These are phyloP conservation scores for Penicillium robsamsonii DNA, from an alignment of 495 filamentous ascomycete genomes.

Conservation along the genomic window DNA sequence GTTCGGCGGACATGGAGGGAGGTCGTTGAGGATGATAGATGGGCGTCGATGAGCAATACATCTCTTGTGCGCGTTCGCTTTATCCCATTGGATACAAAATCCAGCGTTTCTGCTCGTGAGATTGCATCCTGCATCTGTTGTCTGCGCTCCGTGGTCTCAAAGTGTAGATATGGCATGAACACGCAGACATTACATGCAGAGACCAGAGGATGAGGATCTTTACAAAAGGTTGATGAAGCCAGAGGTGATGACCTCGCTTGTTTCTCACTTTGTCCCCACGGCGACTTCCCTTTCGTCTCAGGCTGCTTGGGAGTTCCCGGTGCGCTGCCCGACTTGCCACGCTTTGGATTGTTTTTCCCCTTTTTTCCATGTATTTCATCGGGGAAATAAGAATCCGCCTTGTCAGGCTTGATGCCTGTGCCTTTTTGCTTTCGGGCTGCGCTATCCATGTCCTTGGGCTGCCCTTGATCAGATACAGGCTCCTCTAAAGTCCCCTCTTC, in stretches of 20 bases:
- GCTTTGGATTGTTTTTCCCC: slow-evolving; percentile 36
- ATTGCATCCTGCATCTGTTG: slow-evolving; percentile 61
- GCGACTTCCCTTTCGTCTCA: slow-evolving; percentile 39
- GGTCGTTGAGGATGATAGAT: slow-evolving; percentile 52
- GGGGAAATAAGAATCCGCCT: slow-evolving; percentile 31
- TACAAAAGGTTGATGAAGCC: slow-evolving; percentile 26
- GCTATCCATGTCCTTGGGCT: slow-evolving; percentile 10
- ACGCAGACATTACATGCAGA: slow-evolving; percentile 52
- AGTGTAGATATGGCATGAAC: slow-evolving; percentile 70
- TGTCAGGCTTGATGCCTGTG: slow-evolving; percentile 29
- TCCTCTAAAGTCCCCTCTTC: slow-evolving; percentile 42
- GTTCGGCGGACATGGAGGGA: slow-evolving; percentile 66
- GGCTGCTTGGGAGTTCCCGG: slow-evolving; percentile 30
- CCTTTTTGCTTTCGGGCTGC: slow-evolving; percentile 30
- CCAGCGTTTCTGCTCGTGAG: slow-evolving; percentile 41
- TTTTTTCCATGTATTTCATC: slow-evolving; percentile 42
- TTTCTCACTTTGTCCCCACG: slow-evolving; percentile 24
- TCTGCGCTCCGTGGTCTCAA: slow-evolving; percentile 57
- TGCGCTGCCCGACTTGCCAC: slow-evolving; percentile 37
- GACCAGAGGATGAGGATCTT: slow-evolving; percentile 26
- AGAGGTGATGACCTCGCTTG: slow-evolving; percentile 17
- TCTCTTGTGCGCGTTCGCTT: slow-evolving; percentile 45
- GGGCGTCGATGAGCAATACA: slow-evolving; percentile 62
- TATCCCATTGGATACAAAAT: slow-evolving; percentile 25
- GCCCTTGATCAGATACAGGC: slow-evolving; percentile 22